Evolutionary conservation across 1,284 basidiomycete species (phyloP).

Genomic region (Pulchroboletus neoregius): DNA sequence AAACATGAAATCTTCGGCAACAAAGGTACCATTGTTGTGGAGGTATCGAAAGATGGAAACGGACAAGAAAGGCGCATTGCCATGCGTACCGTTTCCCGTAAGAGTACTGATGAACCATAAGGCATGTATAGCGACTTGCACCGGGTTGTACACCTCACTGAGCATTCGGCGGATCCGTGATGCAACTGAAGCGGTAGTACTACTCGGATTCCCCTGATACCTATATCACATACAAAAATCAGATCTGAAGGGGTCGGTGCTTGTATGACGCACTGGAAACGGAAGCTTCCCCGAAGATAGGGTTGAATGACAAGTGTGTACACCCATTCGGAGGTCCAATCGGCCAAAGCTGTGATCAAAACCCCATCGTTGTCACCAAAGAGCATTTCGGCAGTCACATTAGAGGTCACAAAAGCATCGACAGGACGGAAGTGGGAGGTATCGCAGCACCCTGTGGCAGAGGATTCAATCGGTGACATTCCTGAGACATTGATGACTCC

Average conservation of each 20-base stretch:
- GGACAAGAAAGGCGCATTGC: conserved; percentile 24
- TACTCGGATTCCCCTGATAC: conserved; percentile 13
- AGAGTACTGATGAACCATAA: conserved; percentile 46
- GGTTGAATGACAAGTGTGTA: conserved; percentile 25
- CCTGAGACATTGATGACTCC: conserved; percentile 18
- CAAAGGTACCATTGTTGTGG: conserved; percentile 24
- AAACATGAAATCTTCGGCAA: conserved; percentile 35
- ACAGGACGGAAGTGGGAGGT: not conserved
- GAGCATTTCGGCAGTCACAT: not conserved
- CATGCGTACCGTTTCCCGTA: conserved; percentile 5
- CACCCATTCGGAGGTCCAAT: conserved; percentile 32
- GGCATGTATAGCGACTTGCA: conserved; percentile 41
- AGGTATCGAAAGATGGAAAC: conserved; percentile 32
- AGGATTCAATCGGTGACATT: conserved; percentile 1
- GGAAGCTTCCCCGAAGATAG: conserved; percentile 17
- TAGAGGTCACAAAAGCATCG: not conserved
- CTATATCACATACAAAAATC: conserved; percentile 14
- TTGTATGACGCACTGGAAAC: conserved; percentile 24
- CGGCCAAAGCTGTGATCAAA: conserved; percentile 19
- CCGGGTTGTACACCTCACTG: conserved; percentile 23
- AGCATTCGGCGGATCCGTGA: conserved; percentile 24
- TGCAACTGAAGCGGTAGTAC: conserved; percentile 8
- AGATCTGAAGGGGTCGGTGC: not conserved
- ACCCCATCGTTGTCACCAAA: conserved; percentile 6
- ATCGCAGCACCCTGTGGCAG: not conserved